Evolutionary conservation across 1,139 yeast species (phyloP).

Genomic region (Kodamaea alishanica): DNA sequence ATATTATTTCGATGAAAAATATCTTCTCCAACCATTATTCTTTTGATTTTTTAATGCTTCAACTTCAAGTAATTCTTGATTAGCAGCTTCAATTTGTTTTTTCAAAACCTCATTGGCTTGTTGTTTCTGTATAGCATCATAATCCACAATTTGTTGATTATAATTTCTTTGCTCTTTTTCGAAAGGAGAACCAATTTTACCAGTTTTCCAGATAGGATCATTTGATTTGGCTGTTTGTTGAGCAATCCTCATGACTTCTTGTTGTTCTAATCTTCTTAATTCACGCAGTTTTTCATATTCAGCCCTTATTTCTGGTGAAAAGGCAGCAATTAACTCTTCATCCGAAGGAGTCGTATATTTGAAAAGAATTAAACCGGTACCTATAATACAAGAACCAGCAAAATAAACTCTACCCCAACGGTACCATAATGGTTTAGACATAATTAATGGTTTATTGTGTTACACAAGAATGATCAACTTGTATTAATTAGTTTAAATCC

Average conservation of each 20-base stretch:
- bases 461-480: background rate
- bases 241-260: conserved; percentile 63
- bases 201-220: conserved; percentile 82
- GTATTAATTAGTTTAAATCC: background rate
- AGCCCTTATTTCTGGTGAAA: conserved; percentile 80
- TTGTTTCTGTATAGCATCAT: conserved; percentile 47
- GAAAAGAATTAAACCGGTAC: conserved; percentile 61
- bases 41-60: conserved; percentile 30
- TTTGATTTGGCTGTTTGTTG: conserved; percentile 57
- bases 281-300: conserved; percentile 68
- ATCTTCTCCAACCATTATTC: conserved; percentile 34
- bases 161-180: conserved; percentile 31
- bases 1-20: conserved; percentile 2
- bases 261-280: conserved; percentile 62
- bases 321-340: conserved; percentile 65
- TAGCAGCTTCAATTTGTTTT: conserved; percentile 44
- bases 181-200: conserved; percentile 64
- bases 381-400: conserved; percentile 59
- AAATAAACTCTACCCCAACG: conserved; percentile 60
- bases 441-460: conserved; percentile 1
- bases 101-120: conserved; percentile 45
- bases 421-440: conserved; percentile 43
- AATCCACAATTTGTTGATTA: conserved; percentile 36
- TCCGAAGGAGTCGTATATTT: conserved; percentile 80
- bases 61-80: conserved; percentile 42